Evolutionary conservation across 768 basidiomycete genomes (phyloP), one percentile per base, ranked within the genome.

Genomic region (Trametes cinnabarina): DNA sequence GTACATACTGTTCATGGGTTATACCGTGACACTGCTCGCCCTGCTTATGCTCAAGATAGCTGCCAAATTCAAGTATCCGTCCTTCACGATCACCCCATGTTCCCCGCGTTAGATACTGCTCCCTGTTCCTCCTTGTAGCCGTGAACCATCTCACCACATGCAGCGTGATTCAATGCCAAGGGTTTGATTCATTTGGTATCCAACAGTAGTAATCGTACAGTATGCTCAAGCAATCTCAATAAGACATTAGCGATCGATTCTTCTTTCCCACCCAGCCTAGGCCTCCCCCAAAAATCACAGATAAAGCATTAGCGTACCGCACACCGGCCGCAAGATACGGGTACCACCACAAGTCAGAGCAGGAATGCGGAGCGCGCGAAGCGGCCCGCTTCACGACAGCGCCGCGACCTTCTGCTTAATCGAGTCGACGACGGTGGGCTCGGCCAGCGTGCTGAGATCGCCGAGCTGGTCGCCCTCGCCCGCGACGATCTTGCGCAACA

Each of bases 381-480:
- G 8, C 32, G n/a, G n/a, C n/a, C n/a, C n/a, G 25, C 44, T 41
- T 8, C 40, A 40, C 34, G 53, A 15, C 32, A 37, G 9, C 25
- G 47, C 28, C 19, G 85, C 84, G 46, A 94, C 89, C 75, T 87
- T 92, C 66, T 76, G 69, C 79, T 91, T 92, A 75, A 95, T 94
- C 42, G 80, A 71, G 46, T 97, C 94, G 20, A 98, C 92, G 44
- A 95, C 79, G 7, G 74, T 71, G 3, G 95, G 95, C 63, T 98
- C 94, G 3, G 93, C 95, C 46, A 96, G 80, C 7, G 96, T 98
- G 63, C 88, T 91, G 35, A 98, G 82, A 74, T 98, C 96, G 47
- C 96, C 96, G 40, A 98, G 84, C 72, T 97, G 91, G 71, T 99
- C 96, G 8, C 86, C 92, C 71, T 98, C 94, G 39, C 92, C 92